Evolutionary conservation across 768 basidiomycete species (phyloP), one percentile per base, ranked within the genome.

Genomic region (Coprinopsis marcescibilis): DNA sequence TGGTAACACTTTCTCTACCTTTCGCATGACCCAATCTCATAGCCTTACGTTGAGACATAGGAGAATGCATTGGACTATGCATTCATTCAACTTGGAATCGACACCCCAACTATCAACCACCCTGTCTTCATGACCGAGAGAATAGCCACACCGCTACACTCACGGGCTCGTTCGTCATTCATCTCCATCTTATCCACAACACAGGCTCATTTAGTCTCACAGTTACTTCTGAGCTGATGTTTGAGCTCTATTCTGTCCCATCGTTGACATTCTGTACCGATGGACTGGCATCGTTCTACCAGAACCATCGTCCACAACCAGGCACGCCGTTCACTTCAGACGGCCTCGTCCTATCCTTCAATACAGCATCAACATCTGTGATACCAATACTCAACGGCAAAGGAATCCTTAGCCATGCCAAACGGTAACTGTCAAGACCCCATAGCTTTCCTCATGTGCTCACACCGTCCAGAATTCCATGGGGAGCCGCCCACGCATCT

Each of bases 201-300:
- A 23, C 35, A 30, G 4, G 27, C 35, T 41, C 23, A 33, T 29
- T 24, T 42, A 2, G 4, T 26, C 23, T 19, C 35, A 35, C 57
- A 94, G 91, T 96, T 46, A 95, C 93, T 7, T 93, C 93, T 0
- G 96, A 99, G 59, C 81, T 99, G 24, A 80, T 99, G 66, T 99
- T 99, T 59, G 96, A 99, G 66, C 76, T 82, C 36, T 99, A 98
- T 60, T 73, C 75, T 3, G 90, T 85, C 3, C 94, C 95, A 1
- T 81, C 85, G 4, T 72, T 97, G 38, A 72, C 88, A 3, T 98
- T 89, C 66, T 89, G 88, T 45, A 71, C 96, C 48, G 96, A 99
- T 59, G 83, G 86, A 10, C 67, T 92, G 50, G 90, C 96, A 80
- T 92, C 94, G 3, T 94, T 96, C 60, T 90, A 93, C 59, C 76